Evolutionary conservation across 805 yeast species (phyloP).

Genomic region (Kazachstania kunashirensis): DNA sequence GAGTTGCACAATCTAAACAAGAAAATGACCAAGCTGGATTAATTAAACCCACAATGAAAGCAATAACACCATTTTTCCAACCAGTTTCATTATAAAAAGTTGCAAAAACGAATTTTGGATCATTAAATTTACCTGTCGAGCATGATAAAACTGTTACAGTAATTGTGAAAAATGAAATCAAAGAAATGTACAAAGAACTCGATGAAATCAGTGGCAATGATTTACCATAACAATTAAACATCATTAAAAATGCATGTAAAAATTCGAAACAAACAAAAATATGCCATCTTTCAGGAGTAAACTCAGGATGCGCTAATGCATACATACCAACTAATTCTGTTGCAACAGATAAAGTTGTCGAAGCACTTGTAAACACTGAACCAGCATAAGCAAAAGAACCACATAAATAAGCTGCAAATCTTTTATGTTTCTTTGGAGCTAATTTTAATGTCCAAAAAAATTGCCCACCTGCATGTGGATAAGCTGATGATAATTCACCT

Average conservation of each 20-base stretch:
- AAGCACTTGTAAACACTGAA: slow-evolving; percentile 53
- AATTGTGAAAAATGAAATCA: slow-evolving; percentile 45
- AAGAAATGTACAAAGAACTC: slow-evolving; percentile 44
- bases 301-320: slow-evolving; percentile 27
- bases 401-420: slow-evolving; percentile 47
- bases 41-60: slow-evolving; percentile 56
- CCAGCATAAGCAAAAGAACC: slow-evolving; percentile 62
- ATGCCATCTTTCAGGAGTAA: slow-evolving; percentile 43
- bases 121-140: slow-evolving; percentile 46
- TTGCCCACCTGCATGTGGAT: slow-evolving; percentile 59
- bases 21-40: slow-evolving; percentile 67
- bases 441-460: slow-evolving; percentile 50
- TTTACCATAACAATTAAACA: slow-evolving; percentile 48
- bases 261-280: slow-evolving; percentile 45
- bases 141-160: slow-evolving; percentile 48
- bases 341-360: slow-evolving; percentile 50
- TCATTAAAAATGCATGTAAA: slow-evolving; percentile 36
- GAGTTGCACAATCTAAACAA: slow-evolving; percentile 64
- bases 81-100: slow-evolving; percentile 52
- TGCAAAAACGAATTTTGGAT: slow-evolving; percentile 48
- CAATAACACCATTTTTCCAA: slow-evolving; percentile 50
- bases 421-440: slow-evolving; percentile 37
- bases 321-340: slow-evolving; percentile 46
- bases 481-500: slow-evolving; percentile 47
- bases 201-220: slow-evolving; percentile 44